Percentiles rank a stretch among this genome's conserved stretches.
phyloP scores from a whole-genome alignment of 2,329 filamentous ascomycete species.

The Alternaria sp. region DNA sequence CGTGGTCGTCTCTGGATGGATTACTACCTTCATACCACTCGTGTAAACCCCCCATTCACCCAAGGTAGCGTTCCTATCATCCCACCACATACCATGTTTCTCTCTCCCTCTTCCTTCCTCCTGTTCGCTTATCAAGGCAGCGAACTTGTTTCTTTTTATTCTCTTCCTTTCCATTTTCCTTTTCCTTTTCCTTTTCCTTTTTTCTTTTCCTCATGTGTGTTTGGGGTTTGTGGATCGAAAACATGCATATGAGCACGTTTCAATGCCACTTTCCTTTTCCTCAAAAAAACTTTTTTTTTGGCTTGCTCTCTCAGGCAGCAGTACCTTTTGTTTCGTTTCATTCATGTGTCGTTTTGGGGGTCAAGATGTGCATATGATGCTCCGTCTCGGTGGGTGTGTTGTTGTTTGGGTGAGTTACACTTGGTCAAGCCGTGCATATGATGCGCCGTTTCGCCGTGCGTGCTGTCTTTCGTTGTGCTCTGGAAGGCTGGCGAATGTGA shows the following conservation, averaged over 20 bases:
- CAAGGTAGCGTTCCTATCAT: background rate
- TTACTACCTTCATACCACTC: background rate
- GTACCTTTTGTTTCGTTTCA: conserved; percentile 3
- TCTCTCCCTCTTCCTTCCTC: background rate
- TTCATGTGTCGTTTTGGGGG: background rate
- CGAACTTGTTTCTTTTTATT: background rate
- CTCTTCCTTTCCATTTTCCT: no score
- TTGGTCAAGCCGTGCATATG: background rate
- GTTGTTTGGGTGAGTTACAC: background rate
- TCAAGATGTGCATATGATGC: background rate
- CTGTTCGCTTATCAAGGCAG: background rate
- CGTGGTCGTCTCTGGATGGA: background rate
- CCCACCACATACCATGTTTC: background rate
- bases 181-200: background rate
- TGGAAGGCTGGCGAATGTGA: background rate
- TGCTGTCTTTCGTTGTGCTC: background rate
- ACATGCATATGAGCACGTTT: background rate
- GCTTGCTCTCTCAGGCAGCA: background rate
- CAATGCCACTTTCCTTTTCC: background rate
- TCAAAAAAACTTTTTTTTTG: background rate
- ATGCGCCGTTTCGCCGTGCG: background rate
- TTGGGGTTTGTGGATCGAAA: background rate
- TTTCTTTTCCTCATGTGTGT: background rate
- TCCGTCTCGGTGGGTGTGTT: background rate
- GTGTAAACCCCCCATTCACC: background rate